Evolutionary conservation across 2,329 filamentous ascomycete species (phyloP).

Genomic region (Fusarium austroafricanum): DNA sequence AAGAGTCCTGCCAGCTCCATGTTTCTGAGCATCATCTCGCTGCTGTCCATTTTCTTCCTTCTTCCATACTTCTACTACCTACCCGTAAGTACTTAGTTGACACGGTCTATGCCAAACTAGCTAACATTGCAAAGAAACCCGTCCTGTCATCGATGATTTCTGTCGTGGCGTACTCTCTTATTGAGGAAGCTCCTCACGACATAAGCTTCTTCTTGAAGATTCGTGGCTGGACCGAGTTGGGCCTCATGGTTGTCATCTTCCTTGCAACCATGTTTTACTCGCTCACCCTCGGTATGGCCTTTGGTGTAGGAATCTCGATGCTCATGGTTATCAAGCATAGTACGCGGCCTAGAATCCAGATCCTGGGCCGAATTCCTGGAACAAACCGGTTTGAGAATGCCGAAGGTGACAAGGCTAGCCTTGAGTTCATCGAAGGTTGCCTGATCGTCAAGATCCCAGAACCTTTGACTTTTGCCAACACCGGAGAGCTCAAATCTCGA

Average conservation of each 20-base stretch:
- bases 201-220: conserved; percentile 90
- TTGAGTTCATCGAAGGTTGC: conserved; percentile 92
- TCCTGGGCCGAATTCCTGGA: conserved; percentile 87
- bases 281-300: conserved; percentile 89
- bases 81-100: conserved; percentile 71
- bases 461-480: conserved; percentile 96
- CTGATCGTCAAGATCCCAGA: conserved; percentile 98
- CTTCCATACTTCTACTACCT: conserved; percentile 95
- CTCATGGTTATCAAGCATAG: conserved; percentile 90
- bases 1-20: conserved; percentile 95
- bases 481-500: conserved; percentile 87
- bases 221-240: conserved; percentile 85
- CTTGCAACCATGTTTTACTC: conserved; percentile 95
- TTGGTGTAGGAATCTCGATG: conserved; percentile 91
- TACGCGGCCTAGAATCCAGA: conserved; percentile 94
- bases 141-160: conserved; percentile 94
- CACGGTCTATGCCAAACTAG: background rate
- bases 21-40: conserved; percentile 83
- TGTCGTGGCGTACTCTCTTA: conserved; percentile 92
- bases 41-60: conserved; percentile 83
- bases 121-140: conserved; percentile 73
- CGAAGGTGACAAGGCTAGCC: conserved; percentile 74
- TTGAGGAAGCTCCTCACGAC: conserved; percentile 95
- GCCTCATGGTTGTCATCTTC: conserved; percentile 91
- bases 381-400: conserved; percentile 89